phyloP scores from a whole-genome alignment of 176 grass and related monocot species.

The Lolium rigidum region DNA sequence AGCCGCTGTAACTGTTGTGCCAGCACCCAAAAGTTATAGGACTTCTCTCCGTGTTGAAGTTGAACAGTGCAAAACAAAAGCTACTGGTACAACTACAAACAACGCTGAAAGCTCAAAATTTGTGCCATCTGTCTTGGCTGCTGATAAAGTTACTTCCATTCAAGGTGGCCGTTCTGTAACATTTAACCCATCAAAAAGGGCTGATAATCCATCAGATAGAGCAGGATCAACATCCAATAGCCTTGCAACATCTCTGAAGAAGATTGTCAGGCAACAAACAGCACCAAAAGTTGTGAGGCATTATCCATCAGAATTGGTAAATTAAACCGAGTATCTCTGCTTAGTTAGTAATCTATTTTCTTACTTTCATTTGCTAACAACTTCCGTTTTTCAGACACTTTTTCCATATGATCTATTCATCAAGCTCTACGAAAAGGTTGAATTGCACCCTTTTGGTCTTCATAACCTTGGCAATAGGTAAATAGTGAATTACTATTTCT shows the following conservation, averaged over 20 bases:
- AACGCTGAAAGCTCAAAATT: constrained; percentile 41
- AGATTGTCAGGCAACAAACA: constrained; percentile 68
- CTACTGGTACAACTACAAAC: background rate
- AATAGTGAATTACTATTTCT: constrained; percentile 18
- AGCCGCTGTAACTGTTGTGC: constrained; percentile 31
- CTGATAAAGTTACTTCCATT: constrained; percentile 48
- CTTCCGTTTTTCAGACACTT: constrained; percentile 61
- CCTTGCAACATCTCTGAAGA: constrained; percentile 60
- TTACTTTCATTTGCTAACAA: constrained; percentile 34
- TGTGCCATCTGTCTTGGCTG: constrained; percentile 42
- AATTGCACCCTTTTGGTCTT: constrained; percentile 84
- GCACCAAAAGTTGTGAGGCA: constrained; percentile 73
- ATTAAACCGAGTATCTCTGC: constrained; percentile 31
- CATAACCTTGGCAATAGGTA: constrained; percentile 98
- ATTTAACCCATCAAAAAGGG: constrained; percentile 46
- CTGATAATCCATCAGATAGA: constrained; percentile 51
- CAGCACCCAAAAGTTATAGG: constrained; percentile 30
- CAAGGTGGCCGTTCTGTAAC: constrained; percentile 26
- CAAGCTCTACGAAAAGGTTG: constrained; percentile 83
- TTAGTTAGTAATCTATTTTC: constrained; percentile 32
- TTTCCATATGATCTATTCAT: constrained; percentile 89
- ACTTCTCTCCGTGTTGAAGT: constrained; percentile 37
- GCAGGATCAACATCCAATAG: constrained; percentile 51
- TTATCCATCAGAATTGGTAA: constrained; percentile 92
- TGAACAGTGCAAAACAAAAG: constrained; percentile 45